These are phyloP conservation scores for Trichophyton verrucosum DNA, from an alignment of 2,329 filamentous ascomycete genomes.

Conservation along the genomic window DNA sequence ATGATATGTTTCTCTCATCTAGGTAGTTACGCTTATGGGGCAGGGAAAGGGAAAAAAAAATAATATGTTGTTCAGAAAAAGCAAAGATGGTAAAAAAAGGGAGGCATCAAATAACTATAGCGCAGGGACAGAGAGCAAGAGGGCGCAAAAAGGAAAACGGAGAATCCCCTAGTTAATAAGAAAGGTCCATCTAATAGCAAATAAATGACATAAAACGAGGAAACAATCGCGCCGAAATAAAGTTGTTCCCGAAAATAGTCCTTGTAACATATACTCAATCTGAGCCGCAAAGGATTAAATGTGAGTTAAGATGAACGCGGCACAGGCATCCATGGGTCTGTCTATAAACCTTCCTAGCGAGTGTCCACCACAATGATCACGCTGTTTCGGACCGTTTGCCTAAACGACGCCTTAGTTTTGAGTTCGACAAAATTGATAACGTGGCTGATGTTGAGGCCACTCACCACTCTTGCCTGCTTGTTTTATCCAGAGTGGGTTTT, in stretches of 20 bases:
- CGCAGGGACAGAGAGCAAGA: not conserved
- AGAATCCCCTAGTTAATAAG: not conserved
- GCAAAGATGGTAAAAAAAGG: not conserved
- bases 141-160: not conserved
- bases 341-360: not conserved
- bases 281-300: slow-evolving; percentile 3
- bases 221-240: slow-evolving; percentile 4
- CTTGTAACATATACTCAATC: slow-evolving; percentile 3
- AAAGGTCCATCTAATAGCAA: not conserved
- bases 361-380: not conserved
- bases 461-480: not conserved
- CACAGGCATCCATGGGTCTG: not conserved
- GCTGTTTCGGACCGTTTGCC: not conserved
- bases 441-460: not conserved
- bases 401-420: slow-evolving; percentile 2
- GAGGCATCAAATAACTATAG: not conserved
- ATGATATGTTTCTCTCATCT: not conserved
- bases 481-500: not conserved
- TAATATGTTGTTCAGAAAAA: not conserved
- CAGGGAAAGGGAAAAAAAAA: not conserved
- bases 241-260: slow-evolving; percentile 5
- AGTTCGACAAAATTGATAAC: not conserved
- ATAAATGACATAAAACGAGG: not conserved
- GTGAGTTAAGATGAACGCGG: not conserved
- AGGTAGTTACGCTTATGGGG: not conserved